phyloP scores from a whole-genome alignment of 192 early-diverging fungal genomes.

The Backusella sp. region DNA sequence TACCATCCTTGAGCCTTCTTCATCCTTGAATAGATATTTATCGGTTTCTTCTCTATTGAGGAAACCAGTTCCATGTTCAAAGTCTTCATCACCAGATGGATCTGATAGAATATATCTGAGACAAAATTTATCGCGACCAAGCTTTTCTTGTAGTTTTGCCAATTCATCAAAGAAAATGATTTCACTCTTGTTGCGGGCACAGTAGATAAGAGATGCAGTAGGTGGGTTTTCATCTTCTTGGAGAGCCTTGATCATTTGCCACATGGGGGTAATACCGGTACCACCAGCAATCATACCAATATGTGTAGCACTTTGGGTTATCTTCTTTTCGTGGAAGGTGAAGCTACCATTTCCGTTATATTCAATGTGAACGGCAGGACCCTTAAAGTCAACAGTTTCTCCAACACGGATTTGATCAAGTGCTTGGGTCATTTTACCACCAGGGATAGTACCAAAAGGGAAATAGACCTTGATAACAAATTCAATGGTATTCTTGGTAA shows the following conservation, averaged over 20 bases:
- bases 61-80: neutral
- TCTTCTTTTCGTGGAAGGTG: neutral
- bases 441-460: conserved; percentile 29
- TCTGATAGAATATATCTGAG: conserved; percentile 33
- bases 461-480: conserved; percentile 80
- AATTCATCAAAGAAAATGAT: conserved; percentile 71
- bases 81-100: neutral
- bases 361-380: conserved; percentile 71
- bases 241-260: conserved; percentile 74
- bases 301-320: conserved; percentile 46
- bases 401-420: conserved; percentile 68
- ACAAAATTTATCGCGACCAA: conserved; percentile 61
- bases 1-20: conserved; percentile 44
- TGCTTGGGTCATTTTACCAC: conserved; percentile 64
- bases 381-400: conserved; percentile 77
- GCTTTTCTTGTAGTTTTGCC: conserved; percentile 53
- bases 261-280: conserved; percentile 83
- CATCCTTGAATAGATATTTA: neutral
- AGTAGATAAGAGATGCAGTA: conserved; percentile 74
- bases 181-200: conserved; percentile 75
- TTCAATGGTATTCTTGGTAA: conserved; percentile 66
- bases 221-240: conserved; percentile 66
- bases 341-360: conserved; percentile 52
- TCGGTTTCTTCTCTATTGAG: neutral
- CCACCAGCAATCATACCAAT: conserved; percentile 86